Percentiles rank a stretch among this genome's conserved stretches.
Evolutionary conservation across 2,329 filamentous ascomycete genomes (phyloP).

Genomic region (Endoconidiophora laricicola): DNA sequence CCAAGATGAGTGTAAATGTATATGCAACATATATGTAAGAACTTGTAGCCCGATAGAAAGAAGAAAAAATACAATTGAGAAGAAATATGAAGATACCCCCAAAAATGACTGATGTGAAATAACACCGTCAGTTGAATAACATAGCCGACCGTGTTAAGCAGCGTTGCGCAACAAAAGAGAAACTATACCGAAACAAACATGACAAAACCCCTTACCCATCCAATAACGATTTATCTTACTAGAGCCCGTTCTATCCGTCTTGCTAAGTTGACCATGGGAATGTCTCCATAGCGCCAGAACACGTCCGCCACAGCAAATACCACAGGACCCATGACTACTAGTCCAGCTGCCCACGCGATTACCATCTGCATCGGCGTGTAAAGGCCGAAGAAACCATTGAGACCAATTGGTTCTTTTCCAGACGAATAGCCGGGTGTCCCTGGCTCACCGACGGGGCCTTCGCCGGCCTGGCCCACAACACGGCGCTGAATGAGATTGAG

Average conservation of each 20-base stretch:
- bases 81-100: no score
- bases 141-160: no score
- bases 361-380: constrained; percentile 10
- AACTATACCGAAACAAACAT: no score
- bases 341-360: constrained; percentile 11
- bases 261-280: constrained; percentile 13
- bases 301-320: constrained; percentile 13
- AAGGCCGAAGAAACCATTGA: constrained; percentile 11
- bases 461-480: constrained; percentile 5
- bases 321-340: constrained; percentile 12
- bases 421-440: constrained; percentile 6
- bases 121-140: no score
- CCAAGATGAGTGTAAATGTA: no score
- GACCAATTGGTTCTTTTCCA: constrained; percentile 4
- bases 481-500: constrained; percentile 10
- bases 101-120: no score
- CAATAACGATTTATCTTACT: background rate
- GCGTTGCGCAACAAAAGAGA: no score
- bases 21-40: no score
- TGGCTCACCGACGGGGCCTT: constrained; percentile 9
- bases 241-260: constrained; percentile 7
- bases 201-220: no score
- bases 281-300: constrained; percentile 12
- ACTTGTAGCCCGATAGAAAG: no score
- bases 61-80: no score